phyloP scores from a whole-genome alignment of 1,139 yeast genomes.

The Meyerozyma carpophila region DNA sequence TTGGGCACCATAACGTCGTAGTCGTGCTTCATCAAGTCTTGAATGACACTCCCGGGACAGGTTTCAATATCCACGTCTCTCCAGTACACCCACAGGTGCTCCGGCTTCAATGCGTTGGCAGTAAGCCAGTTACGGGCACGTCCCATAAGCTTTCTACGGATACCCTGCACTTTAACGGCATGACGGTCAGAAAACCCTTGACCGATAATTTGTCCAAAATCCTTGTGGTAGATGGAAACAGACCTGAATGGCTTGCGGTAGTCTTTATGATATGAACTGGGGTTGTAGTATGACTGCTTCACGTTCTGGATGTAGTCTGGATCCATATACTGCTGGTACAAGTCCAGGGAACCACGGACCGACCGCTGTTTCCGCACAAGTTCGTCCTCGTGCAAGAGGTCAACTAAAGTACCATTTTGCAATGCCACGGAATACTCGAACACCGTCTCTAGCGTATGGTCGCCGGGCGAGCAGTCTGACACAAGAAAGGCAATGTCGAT shows the following conservation, averaged over 20 bases:
- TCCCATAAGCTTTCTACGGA: constrained; percentile 83
- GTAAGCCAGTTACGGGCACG: constrained; percentile 87
- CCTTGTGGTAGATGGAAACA: constrained; percentile 71
- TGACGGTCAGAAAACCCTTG: constrained; percentile 90
- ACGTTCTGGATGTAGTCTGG: constrained; percentile 55
- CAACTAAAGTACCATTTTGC: constrained; percentile 64
- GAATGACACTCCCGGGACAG: constrained; percentile 73
- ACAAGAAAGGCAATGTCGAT: constrained; percentile 83
- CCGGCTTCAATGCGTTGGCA: constrained; percentile 69
- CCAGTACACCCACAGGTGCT: constrained; percentile 95
- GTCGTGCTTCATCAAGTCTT: constrained; percentile 68
- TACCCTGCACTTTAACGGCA: constrained; percentile 86
- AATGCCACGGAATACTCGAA: constrained; percentile 61
- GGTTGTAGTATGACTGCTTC: constrained; percentile 47
- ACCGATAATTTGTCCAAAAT: constrained; percentile 79
- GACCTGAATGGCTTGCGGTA: constrained; percentile 70
- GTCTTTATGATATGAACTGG: constrained; percentile 51
- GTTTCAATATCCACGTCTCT: constrained; percentile 87
- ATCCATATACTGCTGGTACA: constrained; percentile 68
- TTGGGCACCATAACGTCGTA: constrained; percentile 86
- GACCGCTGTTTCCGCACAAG: constrained; percentile 18
- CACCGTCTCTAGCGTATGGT: constrained; percentile 64
- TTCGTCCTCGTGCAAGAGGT: constrained; percentile 41
- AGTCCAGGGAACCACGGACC: constrained; percentile 50
- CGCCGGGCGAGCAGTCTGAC: constrained; percentile 76